Evolutionary conservation across 108 stramenopile genomes (phyloP), one percentile per base, ranked within the genome.

Genomic region (Pseudonitzschia multistriata): DNA sequence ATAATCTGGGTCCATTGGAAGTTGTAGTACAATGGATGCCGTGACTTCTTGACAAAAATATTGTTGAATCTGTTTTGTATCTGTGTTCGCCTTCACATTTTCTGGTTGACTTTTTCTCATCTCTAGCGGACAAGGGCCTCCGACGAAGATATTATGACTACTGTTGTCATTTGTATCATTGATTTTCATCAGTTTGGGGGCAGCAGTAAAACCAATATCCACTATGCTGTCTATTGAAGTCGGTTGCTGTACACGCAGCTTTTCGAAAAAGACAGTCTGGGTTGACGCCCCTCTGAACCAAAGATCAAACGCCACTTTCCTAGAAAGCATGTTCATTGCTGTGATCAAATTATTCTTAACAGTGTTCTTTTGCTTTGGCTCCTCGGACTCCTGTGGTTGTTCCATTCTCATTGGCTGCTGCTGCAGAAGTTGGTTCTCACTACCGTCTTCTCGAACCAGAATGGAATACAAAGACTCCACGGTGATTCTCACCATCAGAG

Each of bases 141-240:
- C 35, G 13, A 31, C 30, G 35, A 60, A 60, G 17, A 35, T 21
- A 4, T 8, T 36, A 3, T 36, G 24, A 55, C 24, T 17, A 13
- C 17, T 10, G 50, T 24, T 25, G 2, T 24, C 50, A 52, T 24
- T 25, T 22, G 8, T 24, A 8, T 5, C 15, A 25, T 52, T 24
- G 8, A 52, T 52, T 8, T 52, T 8, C 22, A 25, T 25, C 27
- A 60, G 59, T 60, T 60, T 17, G 21, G 59, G 59, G 21, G 31
- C 21, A n/a, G 31, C 15, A 36, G 59, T 60, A 35, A 60, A 60
- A 33, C 59, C 59, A 3, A 60, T 19, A 21, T 60, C 59, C 34
- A 31, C 30, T 35, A 22, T 22, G 3, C 28, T 36, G 5, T 35
- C 35, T 1, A 60, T 60, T 29, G 35, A 8, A 8, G 59, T 60